A percentile compares a stretch with the other conserved stretches of the same genome.
phyloP scores from a whole-genome alignment of 495 filamentous ascomycete species.

The Rostrohypoxylon terebratum region DNA sequence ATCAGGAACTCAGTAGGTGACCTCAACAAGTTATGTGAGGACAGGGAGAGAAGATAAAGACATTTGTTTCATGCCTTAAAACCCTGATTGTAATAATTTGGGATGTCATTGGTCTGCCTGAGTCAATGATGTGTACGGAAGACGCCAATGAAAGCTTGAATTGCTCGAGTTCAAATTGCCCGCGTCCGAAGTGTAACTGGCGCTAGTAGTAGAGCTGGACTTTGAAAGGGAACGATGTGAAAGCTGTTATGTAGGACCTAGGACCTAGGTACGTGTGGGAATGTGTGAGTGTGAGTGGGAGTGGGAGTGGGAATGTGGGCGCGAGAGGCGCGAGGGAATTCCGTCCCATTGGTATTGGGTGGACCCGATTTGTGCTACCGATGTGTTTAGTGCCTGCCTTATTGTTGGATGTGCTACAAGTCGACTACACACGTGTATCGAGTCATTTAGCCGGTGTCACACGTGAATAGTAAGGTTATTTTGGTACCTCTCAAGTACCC shows the following conservation, averaged over 20 bases:
- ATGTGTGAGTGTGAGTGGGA: too few species aligned
- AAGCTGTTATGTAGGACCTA: constrained; percentile 16
- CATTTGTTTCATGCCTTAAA: constrained; percentile 24
- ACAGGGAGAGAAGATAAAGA: constrained; percentile 12
- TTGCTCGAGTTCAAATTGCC: constrained; percentile 9
- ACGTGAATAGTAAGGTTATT: constrained; percentile 23
- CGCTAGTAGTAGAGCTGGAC: constrained; percentile 16
- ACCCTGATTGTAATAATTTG: constrained; percentile 17
- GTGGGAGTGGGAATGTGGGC: constrained; percentile 6
- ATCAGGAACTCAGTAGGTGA: constrained; percentile 3
- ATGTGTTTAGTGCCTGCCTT: not conserved
- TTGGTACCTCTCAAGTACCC: constrained; percentile 18
- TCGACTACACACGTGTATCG: constrained; percentile 10
- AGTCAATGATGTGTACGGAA: constrained; percentile 22
- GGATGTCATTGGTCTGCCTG: constrained; percentile 22
- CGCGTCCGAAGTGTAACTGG: constrained; percentile 17
- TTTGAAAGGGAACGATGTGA: constrained; percentile 23
- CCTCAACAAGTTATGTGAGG: constrained; percentile 14
- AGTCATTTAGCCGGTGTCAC: constrained; percentile 6
- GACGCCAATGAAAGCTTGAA: constrained; percentile 30
- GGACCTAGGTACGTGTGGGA: too few species aligned
- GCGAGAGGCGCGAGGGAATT: constrained; percentile 16
- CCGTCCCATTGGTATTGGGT: constrained; percentile 31
- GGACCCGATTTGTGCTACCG: constrained; percentile 6
- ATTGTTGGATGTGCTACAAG: constrained; percentile 7